Evolutionary conservation across 2,329 filamentous ascomycete genomes (phyloP), one percentile per base, ranked within the genome.

Genomic region (Rutstroemia sp.): DNA sequence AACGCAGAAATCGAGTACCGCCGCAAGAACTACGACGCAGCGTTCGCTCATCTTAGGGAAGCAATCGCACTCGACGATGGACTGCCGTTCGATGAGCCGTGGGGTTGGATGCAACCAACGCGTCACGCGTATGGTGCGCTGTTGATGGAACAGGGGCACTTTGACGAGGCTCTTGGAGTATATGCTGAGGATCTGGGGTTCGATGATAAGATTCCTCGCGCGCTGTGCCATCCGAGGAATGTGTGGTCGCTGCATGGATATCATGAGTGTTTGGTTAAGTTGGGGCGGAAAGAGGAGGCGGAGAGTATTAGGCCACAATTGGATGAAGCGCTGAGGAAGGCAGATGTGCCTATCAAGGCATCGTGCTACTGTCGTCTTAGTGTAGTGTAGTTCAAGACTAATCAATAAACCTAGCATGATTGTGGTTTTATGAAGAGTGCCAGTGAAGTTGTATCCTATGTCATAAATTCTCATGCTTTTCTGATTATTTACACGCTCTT

Each of bases 21-120:
- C 1, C 74, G 74, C 3, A 78, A 77, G 0, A 78, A 85, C 51
- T 77, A 78, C 53, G 76, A 81, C 0, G 48, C 67, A 0, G 87
- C 86, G 0, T 89, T 88, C 65, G 64, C 71, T 3, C 75, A 80
- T 51, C 72, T 91, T 2, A 76, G 78, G 1, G 73, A 72, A 10
- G 78, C 85, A 0, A 81, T 88, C 21, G 65, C 71, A 1, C 74
- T 80, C 2, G 84, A 88, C 60, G 85, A 88, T 63, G 70, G 68
- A 0, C 74, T 90, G 27, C 82, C 81, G 0, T 90, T 88, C 59
- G 83, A 86, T 49, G 87, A 91, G 67, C 87, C 87, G 0, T 89
- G 86, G 86, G 84, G 84, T 0, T 90, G 87, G 86, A 89, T 90
- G 86, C 84, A 88, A 65, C 87, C 87, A 0, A 80, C 82, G 0